Percentiles rank a stretch among this genome's conserved stretches.
Evolutionary conservation across 2,329 filamentous ascomycete genomes (phyloP).

Genomic region (Colletotrichum camelliae): DNA sequence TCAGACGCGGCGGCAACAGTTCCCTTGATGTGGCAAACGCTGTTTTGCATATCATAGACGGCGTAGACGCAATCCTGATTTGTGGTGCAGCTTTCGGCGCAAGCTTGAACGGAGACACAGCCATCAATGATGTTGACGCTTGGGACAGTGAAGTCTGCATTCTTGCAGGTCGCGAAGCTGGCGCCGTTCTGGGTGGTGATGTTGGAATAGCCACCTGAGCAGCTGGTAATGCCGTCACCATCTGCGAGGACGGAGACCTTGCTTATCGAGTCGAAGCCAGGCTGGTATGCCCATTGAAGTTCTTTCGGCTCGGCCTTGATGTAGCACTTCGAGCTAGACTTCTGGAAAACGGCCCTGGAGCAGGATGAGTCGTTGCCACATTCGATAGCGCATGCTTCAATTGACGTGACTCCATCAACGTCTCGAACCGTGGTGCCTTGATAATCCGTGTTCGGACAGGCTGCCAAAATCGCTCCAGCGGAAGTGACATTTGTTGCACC

Average conservation of each 20-base stretch:
- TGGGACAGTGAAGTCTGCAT: conserved; percentile 15
- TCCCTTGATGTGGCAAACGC: conserved; percentile 25
- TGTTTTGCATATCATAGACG: conserved; percentile 25
- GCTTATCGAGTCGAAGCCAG: not conserved
- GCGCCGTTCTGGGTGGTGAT: not conserved
- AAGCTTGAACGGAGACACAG: conserved; percentile 13
- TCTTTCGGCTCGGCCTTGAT: not conserved
- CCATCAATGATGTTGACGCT: conserved; percentile 6
- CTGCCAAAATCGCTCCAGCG: accelerated
- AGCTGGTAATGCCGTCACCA: not conserved
- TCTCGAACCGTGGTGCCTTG: not conserved
- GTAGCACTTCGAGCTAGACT: not conserved
- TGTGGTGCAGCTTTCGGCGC: conserved; percentile 17
- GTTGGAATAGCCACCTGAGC: not conserved
- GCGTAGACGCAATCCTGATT: conserved; percentile 12
- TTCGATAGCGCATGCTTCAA: not conserved
- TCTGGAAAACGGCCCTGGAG: not conserved
- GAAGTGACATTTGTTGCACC: not conserved
- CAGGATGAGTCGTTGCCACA: not conserved
- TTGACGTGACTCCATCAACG: not conserved
- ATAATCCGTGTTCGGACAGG: not conserved
- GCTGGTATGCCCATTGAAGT: not conserved
- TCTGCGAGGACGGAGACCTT: not conserved
- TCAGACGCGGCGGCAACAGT: conserved; percentile 3
- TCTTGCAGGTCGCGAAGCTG: not conserved